These are phyloP conservation scores for Claviceps pazoutovae DNA, from an alignment of 2,329 filamentous ascomycete genomes.

Conservation along the genomic window DNA sequence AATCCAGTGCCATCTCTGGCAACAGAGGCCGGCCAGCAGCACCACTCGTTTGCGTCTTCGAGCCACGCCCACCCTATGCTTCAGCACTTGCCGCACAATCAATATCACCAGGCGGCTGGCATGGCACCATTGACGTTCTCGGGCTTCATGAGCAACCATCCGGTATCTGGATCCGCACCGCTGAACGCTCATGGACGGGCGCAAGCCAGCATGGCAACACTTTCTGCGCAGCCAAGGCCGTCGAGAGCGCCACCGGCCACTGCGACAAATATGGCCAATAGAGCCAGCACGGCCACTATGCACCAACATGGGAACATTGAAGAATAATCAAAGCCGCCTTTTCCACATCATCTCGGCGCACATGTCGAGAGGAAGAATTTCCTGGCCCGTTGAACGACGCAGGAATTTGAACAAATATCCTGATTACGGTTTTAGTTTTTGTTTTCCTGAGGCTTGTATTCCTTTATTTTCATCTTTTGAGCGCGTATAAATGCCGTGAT, in stretches of 20 bases:
- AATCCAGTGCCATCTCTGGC: slow-evolving; percentile 17
- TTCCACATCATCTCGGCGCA: not conserved
- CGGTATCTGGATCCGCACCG: slow-evolving; percentile 9
- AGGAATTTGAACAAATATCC: not conserved
- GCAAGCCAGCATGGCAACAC: slow-evolving; percentile 18
- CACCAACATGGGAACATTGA: slow-evolving; percentile 11
- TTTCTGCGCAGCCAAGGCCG: slow-evolving; percentile 11
- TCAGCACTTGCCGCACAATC: slow-evolving; percentile 8
- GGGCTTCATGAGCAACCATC: slow-evolving; percentile 17
- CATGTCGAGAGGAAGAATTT: not conserved
- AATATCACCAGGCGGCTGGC: slow-evolving; percentile 3
- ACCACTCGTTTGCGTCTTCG: slow-evolving; percentile 10
- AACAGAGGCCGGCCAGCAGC: slow-evolving; percentile 13
- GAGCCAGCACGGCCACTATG: slow-evolving; percentile 24
- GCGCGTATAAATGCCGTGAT: not conserved
- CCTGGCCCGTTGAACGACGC: not conserved
- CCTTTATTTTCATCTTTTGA: not conserved
- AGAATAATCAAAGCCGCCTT: not conserved
- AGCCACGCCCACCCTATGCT: slow-evolving; percentile 8
- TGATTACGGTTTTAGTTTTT: not conserved
- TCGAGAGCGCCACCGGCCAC: slow-evolving; percentile 8
- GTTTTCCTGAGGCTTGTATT: not conserved
- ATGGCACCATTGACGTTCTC: slow-evolving; percentile 12
- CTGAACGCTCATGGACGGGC: slow-evolving; percentile 10
- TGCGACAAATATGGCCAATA: not conserved